Evolutionary conservation across 2,329 filamentous ascomycete species (phyloP).

Genomic region (Trichoderma sp.): DNA sequence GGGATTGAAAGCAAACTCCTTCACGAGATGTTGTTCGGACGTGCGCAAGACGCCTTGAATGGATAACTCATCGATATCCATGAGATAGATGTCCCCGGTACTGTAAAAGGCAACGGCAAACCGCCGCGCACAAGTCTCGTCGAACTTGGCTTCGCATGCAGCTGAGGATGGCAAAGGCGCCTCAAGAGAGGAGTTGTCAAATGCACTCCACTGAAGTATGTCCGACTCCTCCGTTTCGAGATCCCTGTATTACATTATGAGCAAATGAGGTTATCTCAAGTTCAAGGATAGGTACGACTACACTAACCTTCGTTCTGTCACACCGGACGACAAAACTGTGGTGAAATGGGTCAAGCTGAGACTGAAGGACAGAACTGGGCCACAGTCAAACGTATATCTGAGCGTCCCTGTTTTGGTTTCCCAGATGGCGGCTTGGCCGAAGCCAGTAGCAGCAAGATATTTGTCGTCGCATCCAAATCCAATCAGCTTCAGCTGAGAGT

Average conservation of each 20-base stretch:
- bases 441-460: conserved; percentile 1
- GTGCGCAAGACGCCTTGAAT: neutral
- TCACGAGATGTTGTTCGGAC: neutral
- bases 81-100: neutral
- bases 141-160: neutral
- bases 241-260: neutral
- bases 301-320: neutral
- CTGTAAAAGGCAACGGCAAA: conserved; percentile 1
- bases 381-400: neutral
- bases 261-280: neutral
- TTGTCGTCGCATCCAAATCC: conserved; percentile 9
- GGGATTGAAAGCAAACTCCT: neutral
- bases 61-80: neutral
- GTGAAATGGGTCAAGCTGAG: neutral
- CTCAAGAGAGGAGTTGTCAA: neutral
- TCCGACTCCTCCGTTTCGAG: neutral
- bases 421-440: conserved; percentile 1
- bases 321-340: neutral
- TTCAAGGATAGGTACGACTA: neutral
- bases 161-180: neutral
- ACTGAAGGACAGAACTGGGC: neutral
- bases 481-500: neutral
- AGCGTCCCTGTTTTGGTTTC: conserved; percentile 3
- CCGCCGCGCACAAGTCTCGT: neutral
- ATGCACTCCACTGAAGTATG: neutral